Evolutionary conservation across 257 asterid species (phyloP).

Genomic region (Solanum piurae): DNA sequence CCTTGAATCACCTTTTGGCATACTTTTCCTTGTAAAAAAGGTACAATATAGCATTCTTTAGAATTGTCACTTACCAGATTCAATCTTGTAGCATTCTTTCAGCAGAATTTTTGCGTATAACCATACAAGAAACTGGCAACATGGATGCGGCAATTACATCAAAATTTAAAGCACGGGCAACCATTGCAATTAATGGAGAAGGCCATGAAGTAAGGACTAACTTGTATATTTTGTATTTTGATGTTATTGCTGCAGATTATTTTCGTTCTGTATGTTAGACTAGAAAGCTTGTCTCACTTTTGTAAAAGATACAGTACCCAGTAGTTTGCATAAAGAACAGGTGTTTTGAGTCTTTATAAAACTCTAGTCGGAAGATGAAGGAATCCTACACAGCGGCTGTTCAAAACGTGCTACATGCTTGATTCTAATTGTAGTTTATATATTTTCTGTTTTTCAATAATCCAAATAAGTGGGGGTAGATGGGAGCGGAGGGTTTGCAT

Average conservation of each 20-base stretch:
- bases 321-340: neutral
- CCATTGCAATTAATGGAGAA: conserved; percentile 36
- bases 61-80: conserved; percentile 59
- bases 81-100: conserved; percentile 99
- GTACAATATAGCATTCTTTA: neutral
- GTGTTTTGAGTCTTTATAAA: neutral
- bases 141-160: conserved; percentile 35
- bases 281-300: neutral
- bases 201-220: conserved; percentile 50
- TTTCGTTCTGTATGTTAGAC: neutral
- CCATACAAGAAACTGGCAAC: conserved; percentile 58
- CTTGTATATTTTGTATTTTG: neutral
- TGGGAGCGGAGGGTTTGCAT: neutral
- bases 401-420: neutral
- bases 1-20: neutral
- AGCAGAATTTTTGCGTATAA: conserved; percentile 88
- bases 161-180: conserved; percentile 17
- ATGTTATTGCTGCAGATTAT: neutral
- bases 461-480: neutral
- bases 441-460: neutral
- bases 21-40: neutral
- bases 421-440: neutral
- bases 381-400: neutral
- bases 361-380: neutral
- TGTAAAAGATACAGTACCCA: neutral